Base-by-base conservation (phyloP, 371 early-diverging fungal genomes). In the Mucor mucedo region DNA sequence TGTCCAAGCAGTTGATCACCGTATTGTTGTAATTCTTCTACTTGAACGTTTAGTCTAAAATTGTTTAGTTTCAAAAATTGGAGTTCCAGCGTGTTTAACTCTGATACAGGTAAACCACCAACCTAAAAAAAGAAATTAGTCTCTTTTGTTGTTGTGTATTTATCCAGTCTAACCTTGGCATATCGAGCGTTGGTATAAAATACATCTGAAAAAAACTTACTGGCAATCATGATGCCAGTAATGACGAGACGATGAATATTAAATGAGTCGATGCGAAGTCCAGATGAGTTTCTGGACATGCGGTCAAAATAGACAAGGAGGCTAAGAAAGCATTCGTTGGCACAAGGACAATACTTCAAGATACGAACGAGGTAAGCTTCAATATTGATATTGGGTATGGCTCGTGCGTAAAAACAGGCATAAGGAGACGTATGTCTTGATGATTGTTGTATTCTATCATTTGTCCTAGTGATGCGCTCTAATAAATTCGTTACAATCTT, bases 61-160 rank as follows among this genome's bases (percentile, higher is more conserved):
- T 91, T 85, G 62, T 86, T 83, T 14, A 68, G 21, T 41, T 59
- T 56, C 16, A 96, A 79, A 63, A 95, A 93, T 75, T 94, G 92
- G 14, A 95, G 71, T 74, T 96, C 97, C 61, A 96, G 78, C 47
- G 82, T 83, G 82, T 98, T 98, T 54, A 98, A 79, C 79, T 98
- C 98, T 50, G 83, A 74, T 5, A 93, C 85, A 9, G 95, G 88
- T 14, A 98, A 75, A 8, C 98, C 98, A 61, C 98, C 98, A 42
- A 98, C 97, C 91, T 91, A 77, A 45, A 65, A 28, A 41, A 42
- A 11, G 5, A 41, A 44, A 9, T 35, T 35, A 35, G 35, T 35
- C 35, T 35, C 8, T 8, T 35, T 35, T 29, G 62, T 60, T 87
- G 83, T 14, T 33, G 40, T 40, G 11, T 42, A 41, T 21, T 21